phyloP scores from a whole-genome alignment of 441 rosid species.

The Jatropha podagrica region DNA sequence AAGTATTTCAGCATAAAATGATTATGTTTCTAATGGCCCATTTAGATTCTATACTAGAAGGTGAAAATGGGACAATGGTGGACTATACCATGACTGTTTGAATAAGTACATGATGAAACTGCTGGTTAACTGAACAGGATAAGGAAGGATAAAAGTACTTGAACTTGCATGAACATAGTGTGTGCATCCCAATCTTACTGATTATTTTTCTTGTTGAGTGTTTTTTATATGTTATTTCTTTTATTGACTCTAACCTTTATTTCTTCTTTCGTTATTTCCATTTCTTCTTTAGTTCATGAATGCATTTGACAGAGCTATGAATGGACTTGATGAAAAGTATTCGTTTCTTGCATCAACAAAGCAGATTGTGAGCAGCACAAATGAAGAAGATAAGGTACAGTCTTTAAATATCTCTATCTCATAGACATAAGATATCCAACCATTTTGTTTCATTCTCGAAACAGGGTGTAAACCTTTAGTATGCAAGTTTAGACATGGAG shows the following conservation, averaged over 20 bases:
- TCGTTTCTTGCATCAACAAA: slow-evolving; percentile 63
- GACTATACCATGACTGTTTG: background rate
- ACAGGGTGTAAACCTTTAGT: background rate
- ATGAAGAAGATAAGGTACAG: slow-evolving; percentile 69
- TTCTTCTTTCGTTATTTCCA: slow-evolving; percentile 6
- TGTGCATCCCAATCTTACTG: background rate
- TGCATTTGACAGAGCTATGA: slow-evolving; percentile 75
- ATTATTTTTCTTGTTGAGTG: background rate
- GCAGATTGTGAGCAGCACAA: slow-evolving; percentile 72
- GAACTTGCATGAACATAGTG: background rate
- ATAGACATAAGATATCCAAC: background rate
- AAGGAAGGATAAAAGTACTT: slow-evolving; percentile 1
- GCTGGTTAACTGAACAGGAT: slow-evolving; percentile 7
- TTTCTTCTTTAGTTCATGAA: slow-evolving; percentile 58
- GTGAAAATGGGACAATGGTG: background rate
- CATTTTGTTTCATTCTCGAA: background rate
- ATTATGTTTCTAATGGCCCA: background rate
- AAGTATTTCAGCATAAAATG: background rate
- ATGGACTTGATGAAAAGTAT: slow-evolving; percentile 66
- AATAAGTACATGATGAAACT: background rate
- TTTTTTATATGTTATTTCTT: background rate
- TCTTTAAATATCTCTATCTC: background rate
- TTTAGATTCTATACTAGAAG: background rate
- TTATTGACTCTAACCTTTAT: background rate
- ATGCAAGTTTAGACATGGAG: background rate